These are phyloP conservation scores for Spizellomyces punctatus DNA, from an alignment of 192 early-diverging fungal genomes.

Conservation along the genomic window DNA sequence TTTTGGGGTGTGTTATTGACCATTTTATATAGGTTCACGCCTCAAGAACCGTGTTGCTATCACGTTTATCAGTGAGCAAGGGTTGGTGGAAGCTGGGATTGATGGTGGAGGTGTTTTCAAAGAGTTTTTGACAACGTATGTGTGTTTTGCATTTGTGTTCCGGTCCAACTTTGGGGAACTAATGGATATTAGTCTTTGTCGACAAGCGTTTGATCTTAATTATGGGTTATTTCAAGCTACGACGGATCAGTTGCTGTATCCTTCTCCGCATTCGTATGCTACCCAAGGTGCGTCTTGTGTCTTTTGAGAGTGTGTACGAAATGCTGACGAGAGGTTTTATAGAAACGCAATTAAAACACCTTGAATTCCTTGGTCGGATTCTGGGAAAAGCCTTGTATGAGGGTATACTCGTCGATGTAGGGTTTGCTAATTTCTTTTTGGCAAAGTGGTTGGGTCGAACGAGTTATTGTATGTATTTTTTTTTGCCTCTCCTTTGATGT, in stretches of 20 bases:
- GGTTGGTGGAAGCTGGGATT: constrained; percentile 86
- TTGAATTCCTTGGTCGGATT: constrained; percentile 59
- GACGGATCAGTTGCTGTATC: constrained; percentile 42
- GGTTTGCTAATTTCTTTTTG: constrained; percentile 57
- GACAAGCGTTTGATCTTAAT: constrained; percentile 59
- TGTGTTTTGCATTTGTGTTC: not conserved
- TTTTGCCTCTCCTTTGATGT: no score
- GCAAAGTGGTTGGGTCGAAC: constrained; percentile 49
- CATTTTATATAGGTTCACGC: constrained; percentile 39
- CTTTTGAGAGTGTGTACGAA: not conserved
- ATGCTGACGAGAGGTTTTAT: not conserved
- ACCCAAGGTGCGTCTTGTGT: constrained; percentile 11
- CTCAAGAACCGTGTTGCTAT: constrained; percentile 84
- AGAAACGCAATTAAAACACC: constrained; percentile 38
- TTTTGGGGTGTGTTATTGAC: not conserved
- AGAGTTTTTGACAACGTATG: constrained; percentile 85
- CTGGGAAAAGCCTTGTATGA: constrained; percentile 62
- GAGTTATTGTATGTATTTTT: constrained; percentile 57
- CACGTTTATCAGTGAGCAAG: constrained; percentile 82
- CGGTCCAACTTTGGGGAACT: constrained; percentile 39
- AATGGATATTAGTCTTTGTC: constrained; percentile 4
- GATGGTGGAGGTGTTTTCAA: constrained; percentile 98
- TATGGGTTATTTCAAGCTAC: constrained; percentile 51
- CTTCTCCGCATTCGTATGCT: constrained; percentile 36
- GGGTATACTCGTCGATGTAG: constrained; percentile 52